These are phyloP conservation scores for Datisca glomerata DNA, from an alignment of 306 rosid genomes.

Conservation along the genomic window DNA sequence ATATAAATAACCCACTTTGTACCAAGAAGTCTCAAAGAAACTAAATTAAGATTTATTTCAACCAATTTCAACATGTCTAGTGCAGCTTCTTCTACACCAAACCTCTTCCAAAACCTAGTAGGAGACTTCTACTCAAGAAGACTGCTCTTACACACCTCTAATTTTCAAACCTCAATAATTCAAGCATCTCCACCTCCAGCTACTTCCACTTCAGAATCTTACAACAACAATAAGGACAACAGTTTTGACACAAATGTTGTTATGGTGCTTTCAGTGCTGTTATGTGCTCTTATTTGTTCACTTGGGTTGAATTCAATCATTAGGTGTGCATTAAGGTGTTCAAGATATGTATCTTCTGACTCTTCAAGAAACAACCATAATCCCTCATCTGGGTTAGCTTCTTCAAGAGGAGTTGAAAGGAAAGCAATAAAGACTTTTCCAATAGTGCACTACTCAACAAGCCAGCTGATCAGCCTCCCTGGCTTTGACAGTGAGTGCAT, in stretches of 20 bases:
- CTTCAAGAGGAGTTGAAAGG: constrained; percentile 52
- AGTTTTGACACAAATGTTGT: constrained; percentile 77
- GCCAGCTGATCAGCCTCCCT: constrained; percentile 27
- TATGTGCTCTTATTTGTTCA: constrained; percentile 80
- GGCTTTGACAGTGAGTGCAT: constrained; percentile 60
- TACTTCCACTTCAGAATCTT: constrained; percentile 13
- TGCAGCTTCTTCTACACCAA: too few relatives aligned
- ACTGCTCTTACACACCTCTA: constrained; percentile 36
- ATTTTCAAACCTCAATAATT: constrained; percentile 7
- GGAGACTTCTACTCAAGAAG: constrained; percentile 47
- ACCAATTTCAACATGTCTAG: constrained; percentile 1
- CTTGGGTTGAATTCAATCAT: constrained; percentile 74
- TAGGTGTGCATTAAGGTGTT: constrained; percentile 67
- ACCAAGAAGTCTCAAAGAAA: too few relatives aligned
- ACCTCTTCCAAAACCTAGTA: constrained; percentile 15
- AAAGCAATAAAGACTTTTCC: constrained; percentile 74
- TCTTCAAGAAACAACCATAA: constrained; percentile 3
- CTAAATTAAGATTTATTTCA: too few relatives aligned
- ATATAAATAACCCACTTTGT: too few relatives aligned
- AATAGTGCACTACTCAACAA: constrained; percentile 42
- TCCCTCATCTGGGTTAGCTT: constrained; percentile 1
- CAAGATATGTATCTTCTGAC: constrained; percentile 26
- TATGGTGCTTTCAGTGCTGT: constrained; percentile 85
- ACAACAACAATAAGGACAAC: constrained; percentile 28
- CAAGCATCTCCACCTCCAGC: constrained; percentile 13